These are phyloP conservation scores for Heliamphora exappendiculata DNA, from an alignment of 148 eudicot species.

Conservation along the genomic window DNA sequence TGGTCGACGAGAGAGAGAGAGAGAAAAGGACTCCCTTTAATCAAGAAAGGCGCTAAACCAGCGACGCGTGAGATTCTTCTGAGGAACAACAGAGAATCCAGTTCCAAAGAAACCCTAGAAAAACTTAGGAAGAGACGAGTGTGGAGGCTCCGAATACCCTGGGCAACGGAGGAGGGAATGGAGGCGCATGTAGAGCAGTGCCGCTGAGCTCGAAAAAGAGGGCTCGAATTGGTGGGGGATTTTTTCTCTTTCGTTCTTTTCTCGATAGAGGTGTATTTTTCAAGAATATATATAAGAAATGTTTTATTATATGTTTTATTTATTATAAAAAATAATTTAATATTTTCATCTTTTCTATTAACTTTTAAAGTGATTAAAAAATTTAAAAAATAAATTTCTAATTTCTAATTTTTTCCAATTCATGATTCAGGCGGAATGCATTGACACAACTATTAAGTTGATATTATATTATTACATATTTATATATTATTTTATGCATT, in stretches of 20 bases:
- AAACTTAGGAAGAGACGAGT: constrained; percentile 1
- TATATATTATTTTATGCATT: no score
- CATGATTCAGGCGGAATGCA: no score
- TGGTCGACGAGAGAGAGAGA: not conserved
- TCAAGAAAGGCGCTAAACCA: constrained; percentile 45
- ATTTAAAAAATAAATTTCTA: no score
- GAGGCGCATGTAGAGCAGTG: constrained; percentile 11
- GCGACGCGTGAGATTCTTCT: constrained; percentile 34
- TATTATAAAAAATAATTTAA: no score
- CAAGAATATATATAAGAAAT: no score
- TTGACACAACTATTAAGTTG: no score
- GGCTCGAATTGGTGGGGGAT: not conserved
- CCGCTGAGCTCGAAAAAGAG: constrained; percentile 1
- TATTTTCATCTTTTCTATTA: no score
- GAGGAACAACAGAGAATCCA: constrained; percentile 28
- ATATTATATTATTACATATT: no score
- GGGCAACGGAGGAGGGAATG: not conserved
- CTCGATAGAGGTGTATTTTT: no score
- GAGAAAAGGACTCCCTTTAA: constrained; percentile 1
- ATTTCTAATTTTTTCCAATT: no score
- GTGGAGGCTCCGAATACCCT: constrained; percentile 20
- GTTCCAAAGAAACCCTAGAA: constrained; percentile 25
- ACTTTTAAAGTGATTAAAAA: no score
- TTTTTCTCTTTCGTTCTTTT: no score
- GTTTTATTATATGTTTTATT: not conserved